Conservation (phyloP, 1,139 yeast genomes). For the Diutina scorzettiae region DNA sequence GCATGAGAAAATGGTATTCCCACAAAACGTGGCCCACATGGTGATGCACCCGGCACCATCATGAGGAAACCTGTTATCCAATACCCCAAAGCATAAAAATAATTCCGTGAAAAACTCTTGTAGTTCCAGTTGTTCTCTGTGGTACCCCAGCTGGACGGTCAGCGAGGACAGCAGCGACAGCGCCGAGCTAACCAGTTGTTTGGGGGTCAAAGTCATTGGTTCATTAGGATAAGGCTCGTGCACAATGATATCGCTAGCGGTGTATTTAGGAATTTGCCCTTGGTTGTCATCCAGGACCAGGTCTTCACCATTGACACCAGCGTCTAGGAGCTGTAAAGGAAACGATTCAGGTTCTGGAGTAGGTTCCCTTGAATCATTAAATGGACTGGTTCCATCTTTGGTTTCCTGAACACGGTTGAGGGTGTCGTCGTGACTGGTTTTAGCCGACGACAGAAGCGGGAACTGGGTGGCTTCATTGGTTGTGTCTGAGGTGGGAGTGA, state of each 20-base stretch:
- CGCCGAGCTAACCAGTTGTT: background rate
- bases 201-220: background rate
- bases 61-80: background rate
- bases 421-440: too few relatives aligned
- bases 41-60: conserved; percentile 5
- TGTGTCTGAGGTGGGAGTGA: too few relatives aligned
- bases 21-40: conserved; percentile 5
- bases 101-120: background rate
- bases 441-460: too few relatives aligned
- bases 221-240: background rate
- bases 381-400: too few relatives aligned
- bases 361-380: background rate
- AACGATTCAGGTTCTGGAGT: background rate
- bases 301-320: background rate
- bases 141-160: background rate
- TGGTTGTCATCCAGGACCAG: background rate
- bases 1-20: conserved; percentile 1
- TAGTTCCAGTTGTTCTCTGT: background rate
- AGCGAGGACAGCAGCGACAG: background rate
- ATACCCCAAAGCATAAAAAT: conserved; percentile 1
- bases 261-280: background rate
- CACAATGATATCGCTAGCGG: background rate
- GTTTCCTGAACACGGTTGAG: too few relatives aligned
- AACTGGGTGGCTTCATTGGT: too few relatives aligned
- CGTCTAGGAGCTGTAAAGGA: background rate